Conservation (phyloP, 1,139 yeast species). For the Yarrowia galli region DNA sequence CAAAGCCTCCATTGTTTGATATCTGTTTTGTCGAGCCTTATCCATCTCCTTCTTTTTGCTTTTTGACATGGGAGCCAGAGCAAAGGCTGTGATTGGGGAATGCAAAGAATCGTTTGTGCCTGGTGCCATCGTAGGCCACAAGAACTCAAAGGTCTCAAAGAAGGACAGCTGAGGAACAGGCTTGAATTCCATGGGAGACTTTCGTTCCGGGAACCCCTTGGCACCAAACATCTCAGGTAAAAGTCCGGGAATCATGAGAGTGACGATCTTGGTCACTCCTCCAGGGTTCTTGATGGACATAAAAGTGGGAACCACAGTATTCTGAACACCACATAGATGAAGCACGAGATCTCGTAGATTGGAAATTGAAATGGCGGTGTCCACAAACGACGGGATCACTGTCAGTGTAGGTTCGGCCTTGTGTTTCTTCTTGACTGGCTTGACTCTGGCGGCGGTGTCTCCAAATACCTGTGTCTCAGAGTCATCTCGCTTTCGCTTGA, state of each 20-base stretch:
- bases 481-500: constrained; percentile 31
- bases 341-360: constrained; percentile 63
- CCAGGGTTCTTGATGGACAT: constrained; percentile 52
- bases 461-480: constrained; percentile 13
- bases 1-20: constrained; percentile 52
- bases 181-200: constrained; percentile 42
- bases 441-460: not conserved
- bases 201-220: constrained; percentile 39
- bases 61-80: constrained; percentile 63
- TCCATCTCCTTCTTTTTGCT: constrained; percentile 42
- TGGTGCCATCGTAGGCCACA: constrained; percentile 61
- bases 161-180: constrained; percentile 52
- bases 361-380: constrained; percentile 8
- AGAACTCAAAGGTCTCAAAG: constrained; percentile 54
- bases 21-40: constrained; percentile 40
- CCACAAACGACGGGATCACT: constrained; percentile 20
- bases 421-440: constrained; percentile 28
- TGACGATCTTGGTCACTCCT: constrained; percentile 60
- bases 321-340: constrained; percentile 55
- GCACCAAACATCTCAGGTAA: constrained; percentile 57
- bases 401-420: constrained; percentile 23
- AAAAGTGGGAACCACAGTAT: constrained; percentile 40
- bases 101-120: constrained; percentile 67
- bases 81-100: constrained; percentile 63
- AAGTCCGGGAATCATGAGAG: constrained; percentile 74